Evolutionary conservation across 257 asterid species (phyloP).

Genomic region (Solanum clarkiae): DNA sequence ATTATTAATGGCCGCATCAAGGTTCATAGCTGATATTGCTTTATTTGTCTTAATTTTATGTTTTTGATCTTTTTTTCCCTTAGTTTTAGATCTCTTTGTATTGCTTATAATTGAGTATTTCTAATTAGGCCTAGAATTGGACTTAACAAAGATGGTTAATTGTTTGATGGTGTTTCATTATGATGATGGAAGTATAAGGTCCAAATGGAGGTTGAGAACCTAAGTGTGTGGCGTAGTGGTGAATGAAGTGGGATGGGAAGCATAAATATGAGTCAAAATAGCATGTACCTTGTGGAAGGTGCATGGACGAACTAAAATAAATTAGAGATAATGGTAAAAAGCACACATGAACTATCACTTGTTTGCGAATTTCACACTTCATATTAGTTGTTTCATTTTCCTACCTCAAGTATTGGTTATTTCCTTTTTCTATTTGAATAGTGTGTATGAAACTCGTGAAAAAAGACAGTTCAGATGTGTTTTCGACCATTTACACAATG

Average conservation of each 20-base stretch:
- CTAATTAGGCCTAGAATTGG: background rate
- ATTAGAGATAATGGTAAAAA: background rate
- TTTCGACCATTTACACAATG: too few species aligned
- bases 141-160: background rate
- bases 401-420: too few species aligned
- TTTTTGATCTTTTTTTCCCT: background rate
- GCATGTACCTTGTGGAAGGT: background rate
- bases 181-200: background rate
- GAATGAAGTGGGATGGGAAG: background rate
- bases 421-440: too few species aligned
- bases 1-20: slow-evolving; percentile 50
- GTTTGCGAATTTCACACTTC: too few species aligned
- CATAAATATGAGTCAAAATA: background rate
- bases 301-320: background rate
- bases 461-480: too few species aligned
- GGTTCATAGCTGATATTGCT: slow-evolving; percentile 11
- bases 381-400: too few species aligned
- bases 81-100: background rate
- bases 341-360: too few species aligned
- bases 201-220: background rate
- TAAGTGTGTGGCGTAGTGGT: background rate
- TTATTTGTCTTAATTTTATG: background rate
- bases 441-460: too few species aligned
- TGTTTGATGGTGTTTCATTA: background rate
- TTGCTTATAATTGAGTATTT: background rate